These are phyloP conservation scores for Leishmania aethiopica DNA, from an alignment of 208 protist species.

Conservation along the genomic window DNA sequence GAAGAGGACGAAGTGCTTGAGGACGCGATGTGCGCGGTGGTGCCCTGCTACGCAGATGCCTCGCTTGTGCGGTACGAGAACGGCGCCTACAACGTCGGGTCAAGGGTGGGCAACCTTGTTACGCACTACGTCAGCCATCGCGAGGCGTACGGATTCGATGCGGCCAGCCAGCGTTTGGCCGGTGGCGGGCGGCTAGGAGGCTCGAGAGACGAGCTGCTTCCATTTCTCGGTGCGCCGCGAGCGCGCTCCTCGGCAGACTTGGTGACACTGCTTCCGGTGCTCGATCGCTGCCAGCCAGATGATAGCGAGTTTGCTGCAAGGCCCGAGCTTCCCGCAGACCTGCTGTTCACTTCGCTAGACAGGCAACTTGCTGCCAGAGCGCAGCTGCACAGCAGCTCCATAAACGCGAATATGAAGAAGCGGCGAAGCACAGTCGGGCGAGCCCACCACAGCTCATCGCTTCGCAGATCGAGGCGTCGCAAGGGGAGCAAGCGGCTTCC, in stretches of 20 bases:
- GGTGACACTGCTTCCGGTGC: slow-evolving; percentile 12
- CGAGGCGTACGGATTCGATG: slow-evolving; percentile 68
- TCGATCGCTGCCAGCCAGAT: slow-evolving; percentile 23
- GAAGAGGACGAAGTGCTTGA: slow-evolving; percentile 78
- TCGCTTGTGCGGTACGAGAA: slow-evolving; percentile 71
- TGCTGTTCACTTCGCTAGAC: slow-evolving; percentile 28
- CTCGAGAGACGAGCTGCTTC: slow-evolving; percentile 8
- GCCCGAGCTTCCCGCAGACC: slow-evolving; percentile 22
- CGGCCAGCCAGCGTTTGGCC: slow-evolving; percentile 20
- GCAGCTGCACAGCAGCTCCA: slow-evolving; percentile 17
- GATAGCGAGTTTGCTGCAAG: slow-evolving; percentile 4
- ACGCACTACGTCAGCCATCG: slow-evolving; percentile 69
- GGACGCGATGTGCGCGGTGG: slow-evolving; percentile 81
- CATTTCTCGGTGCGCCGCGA: slow-evolving; percentile 4
- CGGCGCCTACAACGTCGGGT: slow-evolving; percentile 85
- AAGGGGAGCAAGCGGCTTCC: slow-evolving; percentile 13
- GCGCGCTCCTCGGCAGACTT: slow-evolving; percentile 20
- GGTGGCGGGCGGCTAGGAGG: background rate
- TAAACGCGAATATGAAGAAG: slow-evolving; percentile 14
- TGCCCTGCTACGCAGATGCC: slow-evolving; percentile 62
- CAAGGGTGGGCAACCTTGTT: slow-evolving; percentile 42
- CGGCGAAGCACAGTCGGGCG: slow-evolving; percentile 17
- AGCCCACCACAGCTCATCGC: slow-evolving; percentile 15
- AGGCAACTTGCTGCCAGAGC: slow-evolving; percentile 4
- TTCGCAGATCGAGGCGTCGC: background rate